A percentile compares a stretch with the other conserved stretches of the same genome.
phyloP scores from a whole-genome alignment of 1,284 basidiomycete species.

The Entoloma clypeatum region DNA sequence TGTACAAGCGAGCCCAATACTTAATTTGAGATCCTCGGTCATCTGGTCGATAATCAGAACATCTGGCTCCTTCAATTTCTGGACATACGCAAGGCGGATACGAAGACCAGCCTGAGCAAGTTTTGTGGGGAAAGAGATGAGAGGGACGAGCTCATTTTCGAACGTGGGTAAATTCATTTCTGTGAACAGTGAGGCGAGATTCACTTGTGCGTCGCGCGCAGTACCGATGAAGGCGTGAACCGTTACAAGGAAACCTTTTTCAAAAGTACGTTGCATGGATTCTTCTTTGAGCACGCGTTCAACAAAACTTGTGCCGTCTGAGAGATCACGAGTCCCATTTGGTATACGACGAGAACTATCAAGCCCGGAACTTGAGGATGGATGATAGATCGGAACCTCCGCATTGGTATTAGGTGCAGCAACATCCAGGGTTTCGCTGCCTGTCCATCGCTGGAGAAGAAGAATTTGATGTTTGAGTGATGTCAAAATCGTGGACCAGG shows the following conservation, averaged over 20 bases:
- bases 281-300: conserved; percentile 97
- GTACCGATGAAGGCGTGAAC: conserved; percentile 84
- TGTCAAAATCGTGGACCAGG: conserved; percentile 83
- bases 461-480: conserved; percentile 75
- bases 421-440: conserved; percentile 86
- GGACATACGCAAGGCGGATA: conserved; percentile 87
- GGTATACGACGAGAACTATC: conserved; percentile 21
- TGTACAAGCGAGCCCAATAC: conserved; percentile 89
- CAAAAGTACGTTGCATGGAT: conserved; percentile 89
- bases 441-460: conserved; percentile 87
- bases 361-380: conserved; percentile 14
- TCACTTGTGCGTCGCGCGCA: conserved; percentile 86
- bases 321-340: conserved; percentile 37
- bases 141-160: conserved; percentile 86
- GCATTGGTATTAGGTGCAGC: conserved; percentile 67
- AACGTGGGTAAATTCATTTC: conserved; percentile 92
- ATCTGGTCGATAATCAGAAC: conserved; percentile 94
- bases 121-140: conserved; percentile 94
- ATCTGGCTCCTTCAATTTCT: conserved; percentile 86
- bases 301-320: conserved; percentile 77
- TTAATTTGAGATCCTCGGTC: conserved; percentile 90
- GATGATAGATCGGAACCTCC: conserved; percentile 47
- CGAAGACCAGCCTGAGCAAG: conserved; percentile 91
- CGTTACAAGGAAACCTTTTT: conserved; percentile 87
- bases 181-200: conserved; percentile 68